phyloP scores from a whole-genome alignment of 306 rosid genomes.

The Ceratonia siliqua region DNA sequence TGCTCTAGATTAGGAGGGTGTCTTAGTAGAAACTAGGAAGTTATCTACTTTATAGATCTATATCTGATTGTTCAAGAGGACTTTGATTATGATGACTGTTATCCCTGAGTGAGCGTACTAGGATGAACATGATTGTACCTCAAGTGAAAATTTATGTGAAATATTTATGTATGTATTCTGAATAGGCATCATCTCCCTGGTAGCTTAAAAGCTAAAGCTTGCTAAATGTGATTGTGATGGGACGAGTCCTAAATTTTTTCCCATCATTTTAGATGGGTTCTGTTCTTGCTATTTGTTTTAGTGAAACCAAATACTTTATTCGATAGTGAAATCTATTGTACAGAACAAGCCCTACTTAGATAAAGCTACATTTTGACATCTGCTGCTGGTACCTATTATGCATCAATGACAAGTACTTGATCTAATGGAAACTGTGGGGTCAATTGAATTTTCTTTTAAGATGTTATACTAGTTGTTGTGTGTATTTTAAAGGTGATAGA shows the following conservation, averaged over 20 bases:
- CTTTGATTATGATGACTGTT: not conserved
- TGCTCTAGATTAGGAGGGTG: not conserved
- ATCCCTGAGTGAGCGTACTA: not conserved
- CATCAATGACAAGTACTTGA: not conserved
- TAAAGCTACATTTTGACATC: not conserved
- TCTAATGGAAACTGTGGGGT: not conserved
- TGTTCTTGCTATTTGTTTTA: not conserved
- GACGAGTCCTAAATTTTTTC: no score
- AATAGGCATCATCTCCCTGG: not conserved
- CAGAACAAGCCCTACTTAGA: not conserved
- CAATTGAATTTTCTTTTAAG: not conserved
- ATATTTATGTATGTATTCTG: not conserved
- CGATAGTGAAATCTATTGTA: not conserved
- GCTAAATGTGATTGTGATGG: not conserved
- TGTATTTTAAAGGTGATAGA: not conserved
- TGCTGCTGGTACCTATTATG: not conserved
- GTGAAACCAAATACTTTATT: not conserved
- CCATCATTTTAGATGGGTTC: not conserved
- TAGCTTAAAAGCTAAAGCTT: not conserved
- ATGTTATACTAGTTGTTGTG: not conserved
- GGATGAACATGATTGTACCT: not conserved
- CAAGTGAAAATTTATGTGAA: not conserved
- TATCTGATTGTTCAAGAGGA: not conserved
- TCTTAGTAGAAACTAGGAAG: not conserved
- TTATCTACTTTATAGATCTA: not conserved